Base-by-base conservation (phyloP, 2,329 filamentous ascomycete genomes). In the Daldinia sp. region DNA sequence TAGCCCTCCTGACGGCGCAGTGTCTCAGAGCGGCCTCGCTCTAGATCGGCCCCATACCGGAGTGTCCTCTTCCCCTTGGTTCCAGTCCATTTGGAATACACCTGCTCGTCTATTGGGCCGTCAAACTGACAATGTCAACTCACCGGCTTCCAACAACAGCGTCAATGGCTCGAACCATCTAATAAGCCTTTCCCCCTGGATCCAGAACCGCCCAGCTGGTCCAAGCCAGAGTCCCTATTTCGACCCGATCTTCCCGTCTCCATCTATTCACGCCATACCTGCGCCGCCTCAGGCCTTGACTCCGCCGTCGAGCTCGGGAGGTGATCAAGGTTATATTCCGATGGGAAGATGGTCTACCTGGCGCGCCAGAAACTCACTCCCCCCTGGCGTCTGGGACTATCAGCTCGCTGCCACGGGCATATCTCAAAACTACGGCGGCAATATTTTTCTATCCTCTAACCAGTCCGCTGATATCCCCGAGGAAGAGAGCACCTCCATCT, bases 401-500 rank as follows among this genome's bases (percentile, higher is more conserved):
- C 67, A 70, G 42, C 55, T 67, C 1, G 26, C 26, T 2, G n/a
- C 30, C 26, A 65, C 67, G 3, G 69, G 69, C 10, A 65, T 63
- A 10, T 77, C 75, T 1, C 6, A 15, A 1, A 72, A 72, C 60
- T 84, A 85, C 72, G 72, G 71, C 6, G 83, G 82, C 23, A 79
- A 84, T 67, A 77, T 78, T 0, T 72, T 65, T 37, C 70, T 81
- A 0, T 15, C 44, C 2, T 77, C 76, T 9, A 85, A 85, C 75
- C 77, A 75, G 48, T 81, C 79, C 1, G 82, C 82, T 4, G 54
- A 77, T 37, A 81, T 84, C 37, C 76, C 80, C 0, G 75, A 81
- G 35, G 66, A 74, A 2, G 62, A 81, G 35, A 88, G 87, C 74
- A 86, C 85, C 35, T 81, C 84, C 0, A 77, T 88, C 0, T 88